Evolutionary conservation across 2,329 filamentous ascomycete species (phyloP).

Genomic region (Alternaria sp.): DNA sequence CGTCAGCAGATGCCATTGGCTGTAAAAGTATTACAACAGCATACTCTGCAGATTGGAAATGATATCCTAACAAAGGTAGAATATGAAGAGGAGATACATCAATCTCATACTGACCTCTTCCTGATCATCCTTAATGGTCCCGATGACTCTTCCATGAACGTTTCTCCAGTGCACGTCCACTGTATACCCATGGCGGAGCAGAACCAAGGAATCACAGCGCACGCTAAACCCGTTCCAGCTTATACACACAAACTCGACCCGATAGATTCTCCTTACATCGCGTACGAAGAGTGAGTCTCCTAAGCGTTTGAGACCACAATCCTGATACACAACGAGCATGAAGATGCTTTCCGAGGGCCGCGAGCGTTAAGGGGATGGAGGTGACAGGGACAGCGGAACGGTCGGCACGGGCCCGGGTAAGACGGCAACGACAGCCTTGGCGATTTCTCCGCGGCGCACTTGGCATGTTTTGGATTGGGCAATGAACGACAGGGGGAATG

Average conservation of each 20-base stretch:
- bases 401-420: background rate
- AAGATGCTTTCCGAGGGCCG: background rate
- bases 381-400: slow-evolving; percentile 4
- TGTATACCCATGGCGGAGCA: background rate
- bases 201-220: background rate
- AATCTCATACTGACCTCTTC: background rate
- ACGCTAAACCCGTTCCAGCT: background rate
- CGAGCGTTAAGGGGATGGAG: background rate
- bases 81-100: too few species aligned
- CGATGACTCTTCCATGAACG: background rate
- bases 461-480: slow-evolving; percentile 1
- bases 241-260: background rate
- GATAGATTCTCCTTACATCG: background rate
- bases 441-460: background rate
- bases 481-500: background rate
- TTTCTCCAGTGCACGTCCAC: background rate
- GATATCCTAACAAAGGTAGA: too few species aligned
- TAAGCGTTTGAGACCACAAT: background rate
- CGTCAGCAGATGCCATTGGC: background rate
- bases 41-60: background rate
- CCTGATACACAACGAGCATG: background rate
- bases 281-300: background rate
- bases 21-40: background rate
- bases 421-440: slow-evolving; percentile 6
- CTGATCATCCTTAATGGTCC: background rate